phyloP scores from a whole-genome alignment of 2,329 filamentous ascomycete genomes.

The Parafenestella ontariensis region DNA sequence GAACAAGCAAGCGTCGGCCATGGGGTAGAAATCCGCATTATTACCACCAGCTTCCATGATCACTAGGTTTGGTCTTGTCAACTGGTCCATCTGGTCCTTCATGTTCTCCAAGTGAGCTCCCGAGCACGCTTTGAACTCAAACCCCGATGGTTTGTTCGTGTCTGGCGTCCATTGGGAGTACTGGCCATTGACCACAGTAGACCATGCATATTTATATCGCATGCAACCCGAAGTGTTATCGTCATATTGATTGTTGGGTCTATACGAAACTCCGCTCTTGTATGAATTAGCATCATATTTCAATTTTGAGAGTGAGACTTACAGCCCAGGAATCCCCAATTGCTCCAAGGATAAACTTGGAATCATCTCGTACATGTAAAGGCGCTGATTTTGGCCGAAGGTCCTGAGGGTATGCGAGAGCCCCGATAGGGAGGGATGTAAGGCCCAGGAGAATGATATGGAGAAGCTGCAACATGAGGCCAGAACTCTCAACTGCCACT shows the following conservation, averaged over 20 bases:
- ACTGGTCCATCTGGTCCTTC: conserved; percentile 7
- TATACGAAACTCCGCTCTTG: conserved; percentile 1
- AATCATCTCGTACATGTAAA: not conserved
- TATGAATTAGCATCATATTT: not conserved
- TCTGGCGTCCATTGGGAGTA: conserved; percentile 8
- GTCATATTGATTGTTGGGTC: not conserved
- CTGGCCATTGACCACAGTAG: conserved; percentile 3
- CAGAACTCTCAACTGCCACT: no score
- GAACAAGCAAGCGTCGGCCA: conserved; percentile 15
- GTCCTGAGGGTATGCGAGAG: not conserved
- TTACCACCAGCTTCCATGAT: conserved; percentile 16
- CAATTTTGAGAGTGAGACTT: not conserved
- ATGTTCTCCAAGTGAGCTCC: conserved; percentile 4
- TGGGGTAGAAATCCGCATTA: conserved; percentile 13
- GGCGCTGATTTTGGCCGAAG: no score
- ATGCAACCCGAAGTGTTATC: not conserved
- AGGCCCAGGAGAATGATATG: no score
- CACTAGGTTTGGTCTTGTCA: conserved; percentile 10
- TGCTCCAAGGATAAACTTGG: conserved; percentile 5
- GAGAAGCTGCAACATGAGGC: no score
- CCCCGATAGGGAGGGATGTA: not conserved
- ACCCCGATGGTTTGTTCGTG: not conserved
- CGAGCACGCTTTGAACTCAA: conserved; percentile 13
- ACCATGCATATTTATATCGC: conserved; percentile 14
- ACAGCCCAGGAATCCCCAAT: conserved; percentile 13